These are phyloP conservation scores for Fusarium bactridioides DNA, from an alignment of 2,329 filamentous ascomycete species.

Conservation along the genomic window DNA sequence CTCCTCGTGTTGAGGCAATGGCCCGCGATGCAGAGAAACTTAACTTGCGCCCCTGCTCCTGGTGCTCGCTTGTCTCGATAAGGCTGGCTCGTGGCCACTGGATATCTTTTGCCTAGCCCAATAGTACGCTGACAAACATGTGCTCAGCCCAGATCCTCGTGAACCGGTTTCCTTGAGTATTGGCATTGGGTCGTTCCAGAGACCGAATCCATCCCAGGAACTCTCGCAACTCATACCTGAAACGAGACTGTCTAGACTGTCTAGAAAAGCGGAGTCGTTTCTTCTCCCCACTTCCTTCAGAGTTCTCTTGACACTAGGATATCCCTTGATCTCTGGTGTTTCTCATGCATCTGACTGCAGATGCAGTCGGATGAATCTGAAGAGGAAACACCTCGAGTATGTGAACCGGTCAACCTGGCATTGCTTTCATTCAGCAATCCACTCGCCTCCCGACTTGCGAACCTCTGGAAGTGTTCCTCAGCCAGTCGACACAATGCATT, in stretches of 20 bases:
- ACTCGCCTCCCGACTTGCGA: neutral
- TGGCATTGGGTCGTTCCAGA: conserved; percentile 8
- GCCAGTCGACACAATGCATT: conserved; percentile 1
- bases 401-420: conserved; percentile 33
- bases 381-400: conserved; percentile 22
- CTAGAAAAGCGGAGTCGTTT: conserved; percentile 19
- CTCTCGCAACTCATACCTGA: conserved; percentile 35
- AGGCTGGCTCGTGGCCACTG: conserved; percentile 18
- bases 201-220: conserved; percentile 13
- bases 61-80: conserved; percentile 23
- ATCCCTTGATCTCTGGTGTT: conserved; percentile 34
- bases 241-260: conserved; percentile 32
- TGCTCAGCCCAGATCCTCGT: conserved; percentile 10
- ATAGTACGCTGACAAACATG: conserved; percentile 19
- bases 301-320: conserved; percentile 13
- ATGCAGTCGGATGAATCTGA: conserved; percentile 5
- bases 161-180: conserved; percentile 33
- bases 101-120: conserved; percentile 12
- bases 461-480: neutral
- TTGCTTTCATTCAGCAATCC: conserved; percentile 7
- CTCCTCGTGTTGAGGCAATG: conserved; percentile 35
- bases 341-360: conserved; percentile 14
- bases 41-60: conserved; percentile 7
- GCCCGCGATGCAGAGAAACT: conserved; percentile 25
- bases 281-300: neutral